Evolutionary conservation across 2,329 filamentous ascomycete genomes (phyloP).

Genomic region (Zalaria sp.): DNA sequence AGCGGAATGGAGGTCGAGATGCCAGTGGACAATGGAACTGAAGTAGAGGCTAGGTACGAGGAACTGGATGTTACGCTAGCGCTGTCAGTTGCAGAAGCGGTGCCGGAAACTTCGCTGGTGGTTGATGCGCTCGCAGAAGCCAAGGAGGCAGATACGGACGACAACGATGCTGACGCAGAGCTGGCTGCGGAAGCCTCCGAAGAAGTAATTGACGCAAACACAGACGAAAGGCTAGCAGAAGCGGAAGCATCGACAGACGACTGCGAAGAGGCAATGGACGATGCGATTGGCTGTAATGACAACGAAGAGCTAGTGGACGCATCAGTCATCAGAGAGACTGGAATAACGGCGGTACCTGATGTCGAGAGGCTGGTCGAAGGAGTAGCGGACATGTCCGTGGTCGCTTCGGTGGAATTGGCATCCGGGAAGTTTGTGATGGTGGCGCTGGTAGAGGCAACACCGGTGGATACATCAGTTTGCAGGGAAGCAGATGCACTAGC

Average conservation of each 20-base stretch:
- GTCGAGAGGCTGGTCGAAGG: slow-evolving; percentile 1
- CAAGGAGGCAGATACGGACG: background rate
- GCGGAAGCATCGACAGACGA: slow-evolving; percentile 3
- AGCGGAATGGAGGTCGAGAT: slow-evolving; percentile 8
- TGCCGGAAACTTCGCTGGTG: background rate
- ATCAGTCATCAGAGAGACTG: slow-evolving; percentile 9
- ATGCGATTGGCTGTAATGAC: slow-evolving; percentile 5
- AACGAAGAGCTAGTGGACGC: slow-evolving; percentile 3
- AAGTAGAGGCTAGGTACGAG: no score
- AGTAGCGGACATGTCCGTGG: slow-evolving; percentile 1
- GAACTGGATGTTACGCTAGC: background rate
- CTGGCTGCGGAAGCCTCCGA: background rate
- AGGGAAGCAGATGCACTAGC: slow-evolving; percentile 16
- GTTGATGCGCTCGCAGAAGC: background rate
- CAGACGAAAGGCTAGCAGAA: background rate
- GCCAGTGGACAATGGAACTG: background rate
- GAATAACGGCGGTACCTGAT: slow-evolving; percentile 10
- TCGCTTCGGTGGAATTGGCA: background rate
- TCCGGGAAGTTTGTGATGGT: background rate
- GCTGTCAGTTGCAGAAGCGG: slow-evolving; percentile 1
- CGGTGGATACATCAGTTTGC: slow-evolving; percentile 8
- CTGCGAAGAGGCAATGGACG: slow-evolving; percentile 5
- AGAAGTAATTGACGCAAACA: slow-evolving; percentile 3
- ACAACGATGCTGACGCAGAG: slow-evolving; percentile 1
- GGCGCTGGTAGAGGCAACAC: slow-evolving; percentile 7